Percentiles rank a stretch among this genome's conserved stretches.
These are phyloP conservation scores for Curvularia eragrostidis DNA, from an alignment of 2,329 filamentous ascomycete genomes.

Conservation along the genomic window DNA sequence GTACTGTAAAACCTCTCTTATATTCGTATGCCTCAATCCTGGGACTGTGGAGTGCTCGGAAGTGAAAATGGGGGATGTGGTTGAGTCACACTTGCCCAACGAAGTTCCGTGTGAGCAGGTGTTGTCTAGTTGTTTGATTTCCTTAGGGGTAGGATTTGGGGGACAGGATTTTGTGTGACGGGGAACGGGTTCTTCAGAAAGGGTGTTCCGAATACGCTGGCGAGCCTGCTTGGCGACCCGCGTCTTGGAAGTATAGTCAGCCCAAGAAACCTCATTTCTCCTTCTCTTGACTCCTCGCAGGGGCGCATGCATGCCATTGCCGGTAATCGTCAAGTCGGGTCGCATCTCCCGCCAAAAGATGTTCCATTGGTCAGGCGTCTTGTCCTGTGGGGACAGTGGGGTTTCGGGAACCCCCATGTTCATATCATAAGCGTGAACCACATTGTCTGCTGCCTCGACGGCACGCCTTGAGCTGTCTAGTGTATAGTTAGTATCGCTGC, in stretches of 20 bases:
- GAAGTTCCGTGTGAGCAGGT: constrained; percentile 33
- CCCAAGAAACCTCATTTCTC: constrained; percentile 49
- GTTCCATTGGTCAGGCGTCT: constrained; percentile 36
- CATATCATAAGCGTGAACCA: constrained; percentile 76
- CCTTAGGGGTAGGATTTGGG: constrained; percentile 15
- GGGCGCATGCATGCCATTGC: constrained; percentile 50
- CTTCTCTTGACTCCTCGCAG: constrained; percentile 54
- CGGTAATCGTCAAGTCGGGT: constrained; percentile 54
- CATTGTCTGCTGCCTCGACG: constrained; percentile 76
- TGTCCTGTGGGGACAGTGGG: constrained; percentile 55
- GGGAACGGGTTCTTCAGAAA: constrained; percentile 39
- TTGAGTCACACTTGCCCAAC: constrained; percentile 33
- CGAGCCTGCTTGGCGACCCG: constrained; percentile 36
- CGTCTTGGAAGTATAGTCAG: constrained; percentile 28
- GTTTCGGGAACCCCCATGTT: constrained; percentile 77
- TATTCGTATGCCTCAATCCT: constrained; percentile 55
- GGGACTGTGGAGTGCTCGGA: constrained; percentile 53
- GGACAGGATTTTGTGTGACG: constrained; percentile 28
- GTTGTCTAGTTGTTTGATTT: constrained; percentile 29
- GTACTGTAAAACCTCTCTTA: constrained; percentile 59
- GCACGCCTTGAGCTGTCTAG: constrained; percentile 73
- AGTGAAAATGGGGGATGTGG: constrained; percentile 42
- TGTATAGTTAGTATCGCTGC: constrained; percentile 14
- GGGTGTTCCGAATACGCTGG: constrained; percentile 36
- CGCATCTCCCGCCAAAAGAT: constrained; percentile 45